Evolutionary conservation across 2,329 filamentous ascomycete species (phyloP), one percentile per base, ranked within the genome.

Genomic region (Aureobasidium lini): DNA sequence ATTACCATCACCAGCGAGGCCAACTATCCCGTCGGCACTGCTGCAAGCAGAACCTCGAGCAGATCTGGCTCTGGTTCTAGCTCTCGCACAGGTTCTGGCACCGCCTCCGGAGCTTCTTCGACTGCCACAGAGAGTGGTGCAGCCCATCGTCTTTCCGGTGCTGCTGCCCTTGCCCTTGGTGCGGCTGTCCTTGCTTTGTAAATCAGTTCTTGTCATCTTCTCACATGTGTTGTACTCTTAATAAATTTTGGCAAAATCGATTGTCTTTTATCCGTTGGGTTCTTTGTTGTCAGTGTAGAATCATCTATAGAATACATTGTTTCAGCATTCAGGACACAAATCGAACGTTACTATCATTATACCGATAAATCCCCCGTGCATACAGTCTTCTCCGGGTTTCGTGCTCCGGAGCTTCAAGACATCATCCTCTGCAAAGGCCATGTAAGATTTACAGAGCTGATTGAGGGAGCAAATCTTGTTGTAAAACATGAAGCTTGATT

Each of bases 1-100:
- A 83, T 90, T 65, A 81, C 74, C 56, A 71, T 78, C 11, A 73
- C 78, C 49, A 79, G 80, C 60, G 70, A 79, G 62, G 78, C 77
- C 69, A 87, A 87, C 67, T 72, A 73, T 16, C 84, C 84, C 6
- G 67, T 66, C n/a, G 77, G 78, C 36, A 71, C 74, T 58, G 73
- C 73, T 59, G 70, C 68, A 28, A 66, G 39, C 53, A 57, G 37
- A 11, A 49, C 59, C n/a, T 57, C 57, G 2, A 48, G 42, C 43
- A 28, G 54, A 57, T 46, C 36, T 11, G 44, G 44, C n/a, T 34
- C 44, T 46, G 23, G 9, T 10, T 42, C 32, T 8, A 42, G 40
- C 18, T 49, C 44, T 5, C 6, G 34, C 16, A 42, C 44, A 28
- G 48, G 40, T 16, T 15, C 57, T 1, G 16, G 13, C 9, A 57